Evolutionary conservation across 371 early-diverging fungal genomes (phyloP), one percentile per base, ranked within the genome.

Genomic region (Mucor plumbeus): DNA sequence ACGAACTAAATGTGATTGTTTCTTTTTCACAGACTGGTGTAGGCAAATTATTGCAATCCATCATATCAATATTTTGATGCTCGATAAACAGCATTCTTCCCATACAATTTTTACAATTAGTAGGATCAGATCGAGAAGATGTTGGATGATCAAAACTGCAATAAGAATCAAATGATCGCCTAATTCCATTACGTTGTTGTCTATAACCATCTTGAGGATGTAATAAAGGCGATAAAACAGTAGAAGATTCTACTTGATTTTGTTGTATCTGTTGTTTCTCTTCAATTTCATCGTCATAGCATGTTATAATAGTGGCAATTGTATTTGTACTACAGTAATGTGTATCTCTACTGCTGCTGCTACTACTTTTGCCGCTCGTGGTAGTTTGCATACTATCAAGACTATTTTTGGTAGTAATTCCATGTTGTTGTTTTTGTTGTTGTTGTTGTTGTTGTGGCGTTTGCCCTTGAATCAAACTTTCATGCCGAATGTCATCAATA

Each of bases 81-180:
- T 50, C 53, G 1, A 11, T 13, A 50, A 36, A 35, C 14, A 48
- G 17, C 21, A 54, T 54, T 31, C 40, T 55, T 1, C 19, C 59
- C 11, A 60, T 39, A 38, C 72, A 72, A 19, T 34, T 68, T 15
- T 48, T 64, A 35, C 72, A 72, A 34, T 72, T 63, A 5, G 60
- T 48, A 19, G 72, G 72, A 53, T 72, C 72, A 3, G 72, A 72
- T 33, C 47, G 40, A 17, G 72, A 72, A 8, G 72, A 72, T 14
- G 68, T 64, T n/a, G 72, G 72, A 57, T 72, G 72, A 61, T 72
- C 68, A 50, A 72, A 71, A 15, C 67, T 71, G 47, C 71, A 71
- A 39, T 59, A 67, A 0, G 71, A 71, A 34, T 67, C 67, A 60
- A 67, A 71, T 26, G 71, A 71, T 4, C 63, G 58, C 38, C 66